Conservation (phyloP, 2,329 filamentous ascomycete genomes). For the Aspergillus neoniger region DNA sequence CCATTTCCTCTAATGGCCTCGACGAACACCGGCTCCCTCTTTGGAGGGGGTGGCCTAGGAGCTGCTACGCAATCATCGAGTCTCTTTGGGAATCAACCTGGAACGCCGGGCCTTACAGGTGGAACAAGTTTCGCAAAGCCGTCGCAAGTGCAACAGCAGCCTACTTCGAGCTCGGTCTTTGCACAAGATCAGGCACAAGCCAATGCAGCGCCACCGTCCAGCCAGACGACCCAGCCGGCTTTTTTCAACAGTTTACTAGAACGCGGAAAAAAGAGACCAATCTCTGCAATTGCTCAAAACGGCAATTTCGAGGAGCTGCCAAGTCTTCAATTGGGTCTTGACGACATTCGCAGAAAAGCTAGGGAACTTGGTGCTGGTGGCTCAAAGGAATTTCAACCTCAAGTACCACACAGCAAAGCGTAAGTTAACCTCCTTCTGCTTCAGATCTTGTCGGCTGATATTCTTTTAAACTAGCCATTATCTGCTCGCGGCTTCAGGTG, state of each 20-base stretch:
- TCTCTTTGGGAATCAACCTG: constrained; percentile 27
- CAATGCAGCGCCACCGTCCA: constrained; percentile 27
- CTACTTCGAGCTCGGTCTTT: constrained; percentile 28
- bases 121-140: constrained; percentile 31
- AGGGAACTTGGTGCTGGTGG: constrained; percentile 73
- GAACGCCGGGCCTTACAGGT: constrained; percentile 26
- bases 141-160: constrained; percentile 29
- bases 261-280: constrained; percentile 66
- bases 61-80: constrained; percentile 27
- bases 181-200: constrained; percentile 31
- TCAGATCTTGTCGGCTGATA: not conserved
- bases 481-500: constrained; percentile 86
- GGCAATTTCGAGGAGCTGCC: constrained; percentile 74
- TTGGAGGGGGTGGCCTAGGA: constrained; percentile 32
- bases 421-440: constrained; percentile 35
- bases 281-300: constrained; percentile 61
- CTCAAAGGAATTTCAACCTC: constrained; percentile 47
- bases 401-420: constrained; percentile 54
- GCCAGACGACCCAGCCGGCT: constrained; percentile 52
- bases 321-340: constrained; percentile 84
- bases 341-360: constrained; percentile 76
- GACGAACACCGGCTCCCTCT: constrained; percentile 30
- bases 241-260: constrained; percentile 67
- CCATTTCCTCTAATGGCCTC: constrained; percentile 18
- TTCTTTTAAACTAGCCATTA: constrained; percentile 66